phyloP scores from a whole-genome alignment of 768 basidiomycete species.

The Lactarius trivialis region DNA sequence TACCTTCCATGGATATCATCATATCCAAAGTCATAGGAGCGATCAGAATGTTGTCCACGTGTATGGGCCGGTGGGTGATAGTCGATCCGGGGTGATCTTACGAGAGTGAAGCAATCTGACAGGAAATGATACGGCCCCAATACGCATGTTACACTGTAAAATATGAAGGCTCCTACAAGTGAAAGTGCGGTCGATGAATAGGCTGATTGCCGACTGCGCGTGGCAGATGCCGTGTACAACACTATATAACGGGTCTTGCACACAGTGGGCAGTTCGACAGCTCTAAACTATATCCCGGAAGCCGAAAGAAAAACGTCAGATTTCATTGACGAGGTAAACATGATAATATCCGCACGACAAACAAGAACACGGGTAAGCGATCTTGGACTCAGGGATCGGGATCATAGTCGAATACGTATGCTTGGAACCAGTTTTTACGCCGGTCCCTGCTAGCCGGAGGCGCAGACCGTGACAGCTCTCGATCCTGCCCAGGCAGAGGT shows the following conservation, averaged over 20 bases:
- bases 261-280: background rate
- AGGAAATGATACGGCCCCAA: background rate
- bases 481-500: background rate
- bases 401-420: background rate
- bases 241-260: background rate
- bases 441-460: background rate
- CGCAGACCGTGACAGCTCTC: background rate
- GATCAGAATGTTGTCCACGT: background rate
- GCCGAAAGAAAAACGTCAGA: background rate
- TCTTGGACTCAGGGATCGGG: background rate
- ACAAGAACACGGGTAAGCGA: background rate
- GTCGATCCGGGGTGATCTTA: background rate
- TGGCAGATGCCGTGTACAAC: background rate
- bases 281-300: background rate
- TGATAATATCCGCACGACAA: background rate
- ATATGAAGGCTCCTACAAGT: background rate
- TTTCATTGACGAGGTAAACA: background rate
- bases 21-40: too few relatives aligned
- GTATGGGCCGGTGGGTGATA: background rate
- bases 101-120: background rate
- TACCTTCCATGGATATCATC: too few relatives aligned
- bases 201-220: background rate
- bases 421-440: background rate
- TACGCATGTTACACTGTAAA: background rate
- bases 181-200: background rate